These are phyloP conservation scores for Termitomyces eurrhizus DNA, from an alignment of 768 basidiomycete species.

Conservation along the genomic window DNA sequence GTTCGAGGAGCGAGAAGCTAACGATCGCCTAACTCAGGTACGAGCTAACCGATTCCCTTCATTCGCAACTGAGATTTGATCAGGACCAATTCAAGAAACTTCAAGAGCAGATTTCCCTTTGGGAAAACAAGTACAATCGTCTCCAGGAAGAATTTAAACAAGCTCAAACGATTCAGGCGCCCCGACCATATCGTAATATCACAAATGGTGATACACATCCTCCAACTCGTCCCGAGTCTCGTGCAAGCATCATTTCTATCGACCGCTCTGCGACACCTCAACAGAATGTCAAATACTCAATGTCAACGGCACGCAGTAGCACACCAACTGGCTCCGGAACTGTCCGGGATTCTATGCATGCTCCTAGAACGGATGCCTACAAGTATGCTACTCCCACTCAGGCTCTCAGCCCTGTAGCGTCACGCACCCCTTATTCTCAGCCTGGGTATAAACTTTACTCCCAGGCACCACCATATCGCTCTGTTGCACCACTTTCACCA, in stretches of 20 bases:
- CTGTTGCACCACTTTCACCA: conserved; percentile 51
- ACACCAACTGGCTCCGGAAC: conserved; percentile 42
- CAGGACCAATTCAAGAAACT: conserved; percentile 72
- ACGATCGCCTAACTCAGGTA: conserved; percentile 67
- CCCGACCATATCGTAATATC: conserved; percentile 33
- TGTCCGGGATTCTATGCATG: conserved; percentile 72
- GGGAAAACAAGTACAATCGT: conserved; percentile 57
- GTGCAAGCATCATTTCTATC: conserved; percentile 59
- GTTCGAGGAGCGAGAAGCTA: conserved; percentile 72
- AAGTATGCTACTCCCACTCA: conserved; percentile 19
- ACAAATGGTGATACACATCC: conserved; percentile 42
- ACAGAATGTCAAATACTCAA: conserved; percentile 30
- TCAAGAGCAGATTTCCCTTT: conserved; percentile 57
- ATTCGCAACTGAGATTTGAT: conserved; percentile 1
- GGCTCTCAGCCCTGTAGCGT: conserved; percentile 26
- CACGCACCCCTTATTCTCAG: conserved; percentile 32
- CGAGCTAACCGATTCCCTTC: conserved; percentile 1
- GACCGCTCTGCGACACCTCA: conserved; percentile 51
- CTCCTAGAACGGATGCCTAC: conserved; percentile 30
- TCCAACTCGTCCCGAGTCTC: conserved; percentile 68
- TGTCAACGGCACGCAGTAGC: conserved; percentile 34
- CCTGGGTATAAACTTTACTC: conserved; percentile 28
- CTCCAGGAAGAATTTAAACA: conserved; percentile 59
- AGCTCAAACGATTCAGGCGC: conserved; percentile 28
- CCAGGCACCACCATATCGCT: conserved; percentile 22